Base-by-base conservation (phyloP, 1,284 basidiomycete species). In the Moniliophthora roreri region DNA sequence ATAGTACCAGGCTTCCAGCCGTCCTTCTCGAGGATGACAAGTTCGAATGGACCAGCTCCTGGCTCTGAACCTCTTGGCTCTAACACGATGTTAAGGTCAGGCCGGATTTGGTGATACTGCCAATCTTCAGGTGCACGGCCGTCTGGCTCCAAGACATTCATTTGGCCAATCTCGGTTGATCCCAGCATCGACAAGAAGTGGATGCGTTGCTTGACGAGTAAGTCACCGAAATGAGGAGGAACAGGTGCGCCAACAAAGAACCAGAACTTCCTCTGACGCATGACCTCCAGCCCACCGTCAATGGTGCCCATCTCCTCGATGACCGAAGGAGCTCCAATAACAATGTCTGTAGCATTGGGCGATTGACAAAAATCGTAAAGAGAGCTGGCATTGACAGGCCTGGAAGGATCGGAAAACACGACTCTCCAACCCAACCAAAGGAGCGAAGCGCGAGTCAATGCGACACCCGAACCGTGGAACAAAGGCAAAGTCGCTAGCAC, bases 401-500 rank as follows among this genome's bases (percentile, higher is more conserved):
- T 28, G 36, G 42, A 46, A 15, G 41, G 42, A 38, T 46, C 44
- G 9, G 41, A 44, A 23, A 52, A 52, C 16, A 48, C 37, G 13
- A 46, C 44, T 26, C 37, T 35, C 51, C 44, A 52, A 18, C 51
- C 51, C 7, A 52, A 24, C 41, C 41, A 47, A n/a, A 52, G 51
- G 28, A 52, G 18, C 28, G 28, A 32, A 11, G 28, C 28, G 11
- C 28, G 28, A 6, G 28, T 32, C 28, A 32, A 32, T 32, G 51
- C 37, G n/a, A 47, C 44, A 11, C 51, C 51, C 21, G 51, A 46
- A n/a, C 41, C 51, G 15, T 48, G 42, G 41, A 46, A 44, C 21
- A 44, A 16, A 16, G 42, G 50, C 18, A 51, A 23, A 18, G 50
- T 51, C 15, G 34, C 28, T n/a, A 46, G 23, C 37, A 51, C 34